Conservation (phyloP, 495 filamentous ascomycete species). For the Penicillium longicatenatum region DNA sequence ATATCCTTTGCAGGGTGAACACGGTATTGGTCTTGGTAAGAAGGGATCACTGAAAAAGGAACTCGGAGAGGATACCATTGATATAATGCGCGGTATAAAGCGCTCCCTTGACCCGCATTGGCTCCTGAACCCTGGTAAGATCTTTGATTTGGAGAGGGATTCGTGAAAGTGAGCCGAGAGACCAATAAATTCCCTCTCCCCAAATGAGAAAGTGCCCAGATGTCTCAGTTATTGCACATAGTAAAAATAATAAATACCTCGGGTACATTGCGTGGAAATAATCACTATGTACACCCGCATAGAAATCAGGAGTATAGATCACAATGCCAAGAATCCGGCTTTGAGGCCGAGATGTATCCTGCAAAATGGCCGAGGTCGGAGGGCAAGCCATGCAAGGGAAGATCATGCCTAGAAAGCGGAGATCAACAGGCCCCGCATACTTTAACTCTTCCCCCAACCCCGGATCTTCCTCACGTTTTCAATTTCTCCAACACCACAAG, state of each 20-base stretch:
- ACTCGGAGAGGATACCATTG: constrained; percentile 78
- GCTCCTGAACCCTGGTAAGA: constrained; percentile 92
- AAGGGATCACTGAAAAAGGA: constrained; percentile 79
- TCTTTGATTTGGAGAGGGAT: constrained; percentile 60
- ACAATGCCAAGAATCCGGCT: not conserved
- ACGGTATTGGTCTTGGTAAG: constrained; percentile 87
- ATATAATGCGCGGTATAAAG: constrained; percentile 86
- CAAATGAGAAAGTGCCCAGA: not conserved
- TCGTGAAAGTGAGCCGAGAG: constrained; percentile 1
- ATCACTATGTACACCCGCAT: no score
- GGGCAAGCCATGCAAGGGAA: not conserved
- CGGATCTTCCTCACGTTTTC: not conserved
- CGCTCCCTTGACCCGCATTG: constrained; percentile 81
- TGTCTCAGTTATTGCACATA: not conserved
- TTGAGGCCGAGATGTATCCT: not conserved
- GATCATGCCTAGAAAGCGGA: not conserved
- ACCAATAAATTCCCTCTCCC: not conserved
- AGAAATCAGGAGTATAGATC: no score
- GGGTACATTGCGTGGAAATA: not conserved
- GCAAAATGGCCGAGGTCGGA: not conserved
- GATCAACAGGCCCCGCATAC: not conserved
- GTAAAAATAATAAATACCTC: not conserved
- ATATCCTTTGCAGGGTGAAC: constrained; percentile 62
- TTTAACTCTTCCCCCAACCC: not conserved
- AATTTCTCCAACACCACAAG: not conserved